Percentiles rank a stretch among this genome's conserved stretches.
Conservation (phyloP, 2,329 filamentous ascomycete genomes). For the Neonectria neomacrospora region DNA sequence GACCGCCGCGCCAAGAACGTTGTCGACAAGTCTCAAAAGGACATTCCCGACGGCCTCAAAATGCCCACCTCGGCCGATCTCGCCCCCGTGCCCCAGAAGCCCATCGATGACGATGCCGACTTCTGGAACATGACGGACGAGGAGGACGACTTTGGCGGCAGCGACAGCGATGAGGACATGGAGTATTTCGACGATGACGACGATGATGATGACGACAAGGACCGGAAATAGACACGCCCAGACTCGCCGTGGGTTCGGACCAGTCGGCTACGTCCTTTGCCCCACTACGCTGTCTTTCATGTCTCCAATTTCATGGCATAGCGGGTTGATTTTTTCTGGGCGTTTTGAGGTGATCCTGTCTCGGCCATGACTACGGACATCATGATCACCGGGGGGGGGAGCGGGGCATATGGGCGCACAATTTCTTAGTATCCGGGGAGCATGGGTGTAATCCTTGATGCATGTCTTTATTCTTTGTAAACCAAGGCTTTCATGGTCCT, state of each 20-base stretch:
- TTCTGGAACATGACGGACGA: constrained; percentile 85
- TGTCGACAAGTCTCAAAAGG: constrained; percentile 77
- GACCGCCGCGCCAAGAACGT: constrained; percentile 74
- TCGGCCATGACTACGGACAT: constrained; percentile 30
- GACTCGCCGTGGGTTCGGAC: constrained; percentile 8
- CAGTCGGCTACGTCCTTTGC: neutral
- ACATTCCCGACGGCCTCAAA: constrained; percentile 81
- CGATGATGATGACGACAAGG: constrained; percentile 64
- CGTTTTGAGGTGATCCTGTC: constrained; percentile 36
- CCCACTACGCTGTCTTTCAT: constrained; percentile 31
- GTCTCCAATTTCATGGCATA: constrained; percentile 36
- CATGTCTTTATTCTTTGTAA: constrained; percentile 31
- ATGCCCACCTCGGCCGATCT: constrained; percentile 82
- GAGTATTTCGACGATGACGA: constrained; percentile 70
- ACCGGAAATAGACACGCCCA: constrained; percentile 35
- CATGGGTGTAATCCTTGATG: constrained; percentile 30
- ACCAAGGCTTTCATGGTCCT: constrained; percentile 18
- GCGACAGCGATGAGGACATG: constrained; percentile 73
- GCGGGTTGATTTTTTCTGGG: constrained; percentile 38
- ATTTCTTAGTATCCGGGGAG: constrained; percentile 34
- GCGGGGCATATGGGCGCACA: constrained; percentile 21
- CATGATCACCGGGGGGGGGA: constrained; percentile 29
- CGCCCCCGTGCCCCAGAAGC: constrained; percentile 68
- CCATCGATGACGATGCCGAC: constrained; percentile 75
- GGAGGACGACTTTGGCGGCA: constrained; percentile 82